Evolutionary conservation across 2,329 filamentous ascomycete genomes (phyloP), one percentile per base, ranked within the genome.

Genomic region (Nectriaceae sp.): DNA sequence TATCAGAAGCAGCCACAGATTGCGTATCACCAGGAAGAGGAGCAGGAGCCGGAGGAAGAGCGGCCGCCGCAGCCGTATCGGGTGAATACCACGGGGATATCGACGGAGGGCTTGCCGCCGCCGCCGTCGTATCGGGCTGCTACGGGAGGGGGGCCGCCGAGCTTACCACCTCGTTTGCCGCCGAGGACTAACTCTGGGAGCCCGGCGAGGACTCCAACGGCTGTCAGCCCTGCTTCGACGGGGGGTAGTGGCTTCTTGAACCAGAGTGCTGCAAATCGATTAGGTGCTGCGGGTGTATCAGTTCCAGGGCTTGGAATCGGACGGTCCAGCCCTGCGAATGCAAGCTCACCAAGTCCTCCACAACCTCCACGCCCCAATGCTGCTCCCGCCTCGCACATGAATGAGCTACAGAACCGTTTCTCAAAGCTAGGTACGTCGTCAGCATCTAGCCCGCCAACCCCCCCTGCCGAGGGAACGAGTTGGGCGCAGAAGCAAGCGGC

Each of bases 241-340:
- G 55, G 50, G 37, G 21, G 21, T 36, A 62, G 50, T 36, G 59
- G 65, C 15, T 63, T 69, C 24, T 55, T 80, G 26, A 81, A 82
- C 58, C 73, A 77, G 60, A 80, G 76, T 4, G 85, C 90, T 4
- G 66, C 87, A 46, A 77, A 73, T 49, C 79, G 89, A 36, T 76
- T 97, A 8, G 82, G 85, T 11, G 79, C 83, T 31, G 85, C 89
- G 1, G 91, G 91, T 1, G 77, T 96, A 5, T 88, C 85, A 0
- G 89, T 96, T 0, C 87, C 90, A 1, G 87, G 80, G 0, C 74
- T 96, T 4, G 88, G 88, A 4, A 95, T 96, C 52, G 85, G 83
- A 47, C 59, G 63, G 56, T 54, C 52, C 61, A 57, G 64, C 54
- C 48, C 66, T 63, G 41, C 64, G 54, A 52, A 59, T 46, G 50